Evolutionary conservation across 2,329 filamentous ascomycete species (phyloP), one percentile per base, ranked within the genome.

Genomic region (Clarireedia monteithiana): DNA sequence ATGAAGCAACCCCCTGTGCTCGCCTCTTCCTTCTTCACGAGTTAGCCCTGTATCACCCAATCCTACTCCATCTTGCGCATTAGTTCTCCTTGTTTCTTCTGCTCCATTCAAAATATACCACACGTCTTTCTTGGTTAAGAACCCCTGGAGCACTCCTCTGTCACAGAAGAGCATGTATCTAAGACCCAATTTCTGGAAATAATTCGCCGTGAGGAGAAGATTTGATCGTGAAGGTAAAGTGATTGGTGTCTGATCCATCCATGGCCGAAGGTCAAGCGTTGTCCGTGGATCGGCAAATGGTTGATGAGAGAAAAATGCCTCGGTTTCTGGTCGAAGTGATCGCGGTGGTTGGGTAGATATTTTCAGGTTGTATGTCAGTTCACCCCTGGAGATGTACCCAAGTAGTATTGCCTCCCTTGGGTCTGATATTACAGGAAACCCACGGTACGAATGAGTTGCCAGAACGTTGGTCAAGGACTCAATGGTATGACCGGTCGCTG

Each of bases 211-310:
- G n/a, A 97, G 80, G 68, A 91, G 85, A 58, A 99, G 83, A 58
- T 79, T 86, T 15, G 85, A 84, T 60, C 84, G 82, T 23, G 83
- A 84, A 44, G 90, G 88, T 17, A 97, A 77, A 0, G 94, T 97
- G 48, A 99, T 88, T 0, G 94, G 94, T 0, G 94, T 99, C 71
- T 96, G 92, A 71, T 99, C 94, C 91, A 99, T 96, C 94, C 94
- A 99, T 2, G 91, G 91, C 6, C 92, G 79, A 10, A 99, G 79
- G 72, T 99, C 94, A 40, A 99, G 82, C 0, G 86, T 91, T 15
- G 83, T 79, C 20, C 80, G 76, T 0, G 89, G 87, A 66, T 95
- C 89, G 0, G 87, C 86, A 53, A 92, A 83, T 2, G 88, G 85
- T 67, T 91, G 88, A 68, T 95, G 89, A 1, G 83, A 80, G 72